Evolutionary conservation across 306 rosid genomes (phyloP), one percentile per base, ranked within the genome.

Genomic region (Sicyos edulis): DNA sequence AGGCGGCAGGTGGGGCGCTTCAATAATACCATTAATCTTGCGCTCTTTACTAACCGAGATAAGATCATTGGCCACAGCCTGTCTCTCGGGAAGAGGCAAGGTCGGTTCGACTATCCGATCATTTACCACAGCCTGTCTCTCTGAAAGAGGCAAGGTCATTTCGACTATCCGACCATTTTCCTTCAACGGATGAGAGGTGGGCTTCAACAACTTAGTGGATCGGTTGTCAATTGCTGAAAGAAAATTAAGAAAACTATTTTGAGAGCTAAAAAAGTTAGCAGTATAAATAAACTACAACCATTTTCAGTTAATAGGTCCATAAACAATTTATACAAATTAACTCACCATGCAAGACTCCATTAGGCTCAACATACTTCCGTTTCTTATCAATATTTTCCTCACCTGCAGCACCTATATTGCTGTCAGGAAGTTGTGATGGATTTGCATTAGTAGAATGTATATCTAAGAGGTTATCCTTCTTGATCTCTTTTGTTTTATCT

Each of bases 281-380:
- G 47, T 66, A 65, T 24, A 71, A 65, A 61, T 24, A 71, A 69
- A 21, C 56, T 13, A 42, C 21, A 61, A 76, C 70, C 77, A 53
- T 76, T 74, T 75, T 45, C 44, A 73, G 65, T 52, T 58, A 74
- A 80, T 81, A 74, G 73, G 53, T 54, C 74, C 82, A 66, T 58
- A 54, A 29, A 20, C n/a, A 75, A 59, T 79, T 78, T 53, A 16
- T 81, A 70, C 52, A 76, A 83, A 74, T 80, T 68, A 84, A 87
- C 99, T 90, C 92, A 93, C 99, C 96, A 60, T 66, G 89, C 65
- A 79, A 74, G 81, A 87, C 82, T 81, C 99, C 97, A 82, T 91
- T 93, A 49, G 87, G 71, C 82, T 87, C 91, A 10, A 81, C 17
- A 75, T 87, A 84, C 86, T 86, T 93, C 78, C 99, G 83, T 82